Evolutionary conservation across 2,329 filamentous ascomycete genomes (phyloP).

Genomic region (Coniochaeta hoffmannii): DNA sequence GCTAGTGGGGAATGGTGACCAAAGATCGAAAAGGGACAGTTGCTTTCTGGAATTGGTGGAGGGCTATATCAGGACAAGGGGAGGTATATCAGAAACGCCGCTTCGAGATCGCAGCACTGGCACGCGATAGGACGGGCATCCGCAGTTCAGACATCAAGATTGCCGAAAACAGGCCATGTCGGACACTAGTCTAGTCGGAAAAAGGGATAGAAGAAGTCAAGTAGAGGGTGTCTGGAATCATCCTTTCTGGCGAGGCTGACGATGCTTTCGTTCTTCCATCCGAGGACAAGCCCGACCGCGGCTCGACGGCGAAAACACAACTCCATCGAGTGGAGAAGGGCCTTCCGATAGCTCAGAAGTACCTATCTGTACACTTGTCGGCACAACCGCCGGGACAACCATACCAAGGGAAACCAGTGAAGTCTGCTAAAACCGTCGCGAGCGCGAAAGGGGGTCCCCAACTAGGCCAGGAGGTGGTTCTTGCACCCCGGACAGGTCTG

Average conservation of each 20-base stretch:
- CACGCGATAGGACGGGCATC: constrained; percentile 16
- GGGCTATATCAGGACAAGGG: constrained; percentile 20
- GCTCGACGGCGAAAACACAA: not conserved
- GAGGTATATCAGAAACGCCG: constrained; percentile 16
- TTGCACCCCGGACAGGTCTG: not conserved
- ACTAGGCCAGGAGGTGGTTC: not conserved
- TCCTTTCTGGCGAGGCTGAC: not conserved
- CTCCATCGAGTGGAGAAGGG: not conserved
- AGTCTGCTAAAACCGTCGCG: not conserved
- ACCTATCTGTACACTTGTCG: too few species aligned
- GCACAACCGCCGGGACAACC: too few species aligned
- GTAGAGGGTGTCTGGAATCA: constrained; percentile 7
- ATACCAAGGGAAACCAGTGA: not conserved
- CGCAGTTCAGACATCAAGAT: constrained; percentile 20
- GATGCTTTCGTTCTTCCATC: not conserved
- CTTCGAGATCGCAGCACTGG: not conserved
- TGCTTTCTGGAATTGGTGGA: constrained; percentile 15
- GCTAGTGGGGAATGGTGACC: constrained; percentile 13
- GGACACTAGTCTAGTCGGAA: not conserved
- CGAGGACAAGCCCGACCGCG: not conserved
- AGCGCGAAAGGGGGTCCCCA: not conserved
- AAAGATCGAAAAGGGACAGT: constrained; percentile 8
- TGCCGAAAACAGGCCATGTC: constrained; percentile 18
- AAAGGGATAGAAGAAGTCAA: constrained; percentile 11
- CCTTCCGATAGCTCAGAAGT: not conserved